phyloP scores from a whole-genome alignment of 2,329 filamentous ascomycete genomes.

The Nakataea oryzae region DNA sequence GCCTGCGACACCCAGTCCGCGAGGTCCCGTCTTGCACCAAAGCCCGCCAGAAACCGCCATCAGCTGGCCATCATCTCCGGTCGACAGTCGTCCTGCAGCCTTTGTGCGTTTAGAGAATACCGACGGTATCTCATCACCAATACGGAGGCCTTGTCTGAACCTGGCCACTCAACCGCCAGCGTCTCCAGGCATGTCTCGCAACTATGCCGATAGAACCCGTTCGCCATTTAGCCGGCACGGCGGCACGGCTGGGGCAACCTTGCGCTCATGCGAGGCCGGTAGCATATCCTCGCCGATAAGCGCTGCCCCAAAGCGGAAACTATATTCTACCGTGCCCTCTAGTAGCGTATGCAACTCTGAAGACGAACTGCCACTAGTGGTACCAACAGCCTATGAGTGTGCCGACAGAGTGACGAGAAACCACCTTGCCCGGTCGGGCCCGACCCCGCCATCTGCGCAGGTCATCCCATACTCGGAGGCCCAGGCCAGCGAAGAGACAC shows the following conservation, averaged over 20 bases:
- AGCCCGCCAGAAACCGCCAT: neutral
- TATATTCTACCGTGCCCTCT: neutral
- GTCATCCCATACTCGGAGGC: slow-evolving; percentile 11
- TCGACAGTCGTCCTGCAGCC: neutral
- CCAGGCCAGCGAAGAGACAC: neutral
- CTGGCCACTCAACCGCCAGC: neutral
- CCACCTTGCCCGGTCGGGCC: slow-evolving; percentile 5
- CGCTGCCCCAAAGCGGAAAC: too few species aligned
- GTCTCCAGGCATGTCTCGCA: neutral
- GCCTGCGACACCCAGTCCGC: neutral
- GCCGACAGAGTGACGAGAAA: slow-evolving; percentile 3
- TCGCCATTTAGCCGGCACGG: neutral
- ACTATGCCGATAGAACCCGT: neutral
- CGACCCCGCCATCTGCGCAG: slow-evolving; percentile 17
- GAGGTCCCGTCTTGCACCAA: neutral
- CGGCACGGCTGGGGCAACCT: neutral
- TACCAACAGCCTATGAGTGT: neutral
- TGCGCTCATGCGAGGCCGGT: neutral
- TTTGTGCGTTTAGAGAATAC: neutral
- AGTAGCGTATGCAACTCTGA: slow-evolving; percentile 7
- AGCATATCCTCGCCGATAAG: neutral
- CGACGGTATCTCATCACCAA: neutral
- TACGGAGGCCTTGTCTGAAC: neutral
- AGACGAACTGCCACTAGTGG: slow-evolving; percentile 6
- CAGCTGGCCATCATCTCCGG: neutral